Evolutionary conservation across 2,329 filamentous ascomycete genomes (phyloP), one percentile per base, ranked within the genome.

Genomic region (Annulohypoxylon truncatum): DNA sequence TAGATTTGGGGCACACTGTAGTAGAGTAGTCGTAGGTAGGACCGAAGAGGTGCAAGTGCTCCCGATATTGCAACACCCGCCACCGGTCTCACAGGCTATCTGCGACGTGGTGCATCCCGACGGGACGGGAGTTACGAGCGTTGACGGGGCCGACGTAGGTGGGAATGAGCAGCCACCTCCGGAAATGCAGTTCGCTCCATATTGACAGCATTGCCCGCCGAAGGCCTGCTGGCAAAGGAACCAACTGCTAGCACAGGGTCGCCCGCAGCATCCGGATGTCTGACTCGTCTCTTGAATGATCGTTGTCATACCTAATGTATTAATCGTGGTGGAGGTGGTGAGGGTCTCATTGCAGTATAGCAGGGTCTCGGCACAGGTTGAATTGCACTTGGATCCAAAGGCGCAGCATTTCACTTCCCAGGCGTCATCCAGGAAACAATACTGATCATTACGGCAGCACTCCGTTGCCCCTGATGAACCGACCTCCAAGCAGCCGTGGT

Each of bases 141-240:
- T 72, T 2, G 75, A 73, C 4, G 61, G 64, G 7, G 60, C 15
- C 7, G 74, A 50, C 4, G 73, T 65, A 5, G 63, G 42, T 1
- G 73, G 73, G 20, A 77, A 74, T 28, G 77, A 59, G 66, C 83
- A 86, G 3, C 64, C 42, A 2, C 77, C 71, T 40, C 70, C 73
- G 2, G 75, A 71, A 13, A 73, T 76, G 73, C 86, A 88, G 9
- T 78, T 73, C 15, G 74, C 76, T 40, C 79, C 82, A 68, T 80
- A 84, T 7, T 71, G 56, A 70, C 86, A 88, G 76, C 86, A 88
- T 52, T 80, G 79, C 15, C 81, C 81, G 60, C 85, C 84, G 26
- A 83, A 78, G 1, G 61, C 71, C 7, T 62, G 31, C 15, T 83
- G 76, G 69, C 85, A 88, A 22, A 78, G 77, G 69, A 82, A 87